Base-by-base conservation (phyloP, 2,329 filamentous ascomycete genomes). In the Arthroderma uncinatum region DNA sequence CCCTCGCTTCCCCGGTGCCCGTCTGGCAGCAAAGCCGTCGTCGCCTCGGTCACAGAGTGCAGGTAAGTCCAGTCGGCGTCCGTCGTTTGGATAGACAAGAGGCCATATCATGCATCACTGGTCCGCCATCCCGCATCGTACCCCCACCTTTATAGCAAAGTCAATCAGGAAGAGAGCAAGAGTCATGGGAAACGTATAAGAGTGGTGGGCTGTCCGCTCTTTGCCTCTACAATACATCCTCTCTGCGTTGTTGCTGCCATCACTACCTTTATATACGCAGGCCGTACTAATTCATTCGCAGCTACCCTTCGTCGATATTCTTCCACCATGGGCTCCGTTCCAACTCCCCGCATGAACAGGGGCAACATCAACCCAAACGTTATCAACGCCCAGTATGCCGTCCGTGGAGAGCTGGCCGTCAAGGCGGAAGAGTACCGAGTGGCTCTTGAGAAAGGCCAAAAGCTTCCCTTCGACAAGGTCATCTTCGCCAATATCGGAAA, bases 401-500 rank as follows among this genome's bases (percentile, higher is more conserved):
- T 98, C 57, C 89, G 93, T 66, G 93, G 93, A 68, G 93, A 97
- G 75, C 82, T 98, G 62, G 92, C 93, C 58, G 86, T 94, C 71
- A 89, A 88, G 76, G 93, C 90, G 12, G 93, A 98, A 76, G 82
- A 89, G 73, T 95, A 92, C 76, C 86, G 92, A 60, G 85, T 85
- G 56, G 79, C 81, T 67, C 78, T 96, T 60, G 69, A 72, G 60
- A 71, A 71, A 67, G 30, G 21, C n/a, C 28, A 21, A 19, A 47
- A 34, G 47, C 79, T 97, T 54, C 92, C 93, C 53, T 98, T 98
- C 73, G 79, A 88, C 66, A 81, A 89, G 59, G 85, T 98, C 73
- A 92, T 98, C 76, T 91, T 88, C 62, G 93, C 93, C 74, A 98
- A 98, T 77, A 98, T 98, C 68, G 93, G 93, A 69, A 98, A 98